Evolutionary conservation across 345 rosid genomes (phyloP), one percentile per base, ranked within the genome.

Genomic region (Eucalyptus fibrosa): DNA sequence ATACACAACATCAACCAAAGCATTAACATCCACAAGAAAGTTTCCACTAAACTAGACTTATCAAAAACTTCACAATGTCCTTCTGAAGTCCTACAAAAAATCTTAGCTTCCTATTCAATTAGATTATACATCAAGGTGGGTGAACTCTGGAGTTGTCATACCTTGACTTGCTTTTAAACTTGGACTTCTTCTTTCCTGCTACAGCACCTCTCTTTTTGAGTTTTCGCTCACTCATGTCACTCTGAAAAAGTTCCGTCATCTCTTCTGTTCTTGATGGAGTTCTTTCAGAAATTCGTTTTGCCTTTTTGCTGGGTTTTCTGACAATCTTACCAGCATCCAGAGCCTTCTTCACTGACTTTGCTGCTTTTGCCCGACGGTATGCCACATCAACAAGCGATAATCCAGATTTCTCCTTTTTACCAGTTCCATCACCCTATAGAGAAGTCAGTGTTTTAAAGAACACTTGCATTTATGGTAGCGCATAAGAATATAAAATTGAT

Each of bases 161-260:
- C 99, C 99, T 93, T 82, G 96, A 94, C 92, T 97, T 97, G 97
- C 99, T 97, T 95, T 97, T 97, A 90, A 97, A 97, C 45, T 96
- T 94, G 19, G 98, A 90, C 93, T 94, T 97, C 86, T 93, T 96
- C 89, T 90, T 92, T 89, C 90, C 94, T 5, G 86, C 90, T 6
- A 50, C 92, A 19, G 91, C 89, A 18, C 94, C 88, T 23, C 91
- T 90, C 92, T 93, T 94, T 91, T 91, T 93, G 86, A 91, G 93
- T 93, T 94, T 98, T 88, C 60, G 93, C 91, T 96, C 99, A 86
- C 94, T 95, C 96, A 96, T 97, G 89, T 98, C 98, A 55, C 94
- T 92, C 92, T 95, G 95, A 93, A 98, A 98, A 87, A 96, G 92
- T 72, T 97, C 98, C 32, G 87, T 91, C 98, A 96, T 96, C 95